phyloP scores from a whole-genome alignment of 345 rosid species.

The Gynandropsis gynandra region DNA sequence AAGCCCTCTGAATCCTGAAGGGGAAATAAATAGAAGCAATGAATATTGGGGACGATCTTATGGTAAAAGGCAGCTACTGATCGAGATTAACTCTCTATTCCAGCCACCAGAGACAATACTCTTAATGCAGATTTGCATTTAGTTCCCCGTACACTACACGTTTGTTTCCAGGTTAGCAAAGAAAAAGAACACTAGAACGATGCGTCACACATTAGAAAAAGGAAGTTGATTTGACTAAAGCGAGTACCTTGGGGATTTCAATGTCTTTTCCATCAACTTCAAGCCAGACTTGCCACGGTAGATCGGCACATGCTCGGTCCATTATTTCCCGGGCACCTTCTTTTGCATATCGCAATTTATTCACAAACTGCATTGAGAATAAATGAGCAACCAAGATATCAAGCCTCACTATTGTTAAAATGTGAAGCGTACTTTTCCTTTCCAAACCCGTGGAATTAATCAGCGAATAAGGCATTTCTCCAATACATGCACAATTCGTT shows the following conservation, averaged over 20 bases:
- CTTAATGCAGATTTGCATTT: too few relatives aligned
- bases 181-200: too few relatives aligned
- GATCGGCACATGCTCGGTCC: slow-evolving; percentile 84
- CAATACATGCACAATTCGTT: too few relatives aligned
- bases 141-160: too few relatives aligned
- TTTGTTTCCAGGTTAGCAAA: slow-evolving; percentile 13
- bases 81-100: slow-evolving; percentile 1
- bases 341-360: slow-evolving; percentile 76
- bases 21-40: slow-evolving; percentile 3
- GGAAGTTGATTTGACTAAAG: neutral
- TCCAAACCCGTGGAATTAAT: too few relatives aligned
- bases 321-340: slow-evolving; percentile 85
- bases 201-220: too few relatives aligned
- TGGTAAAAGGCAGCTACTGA: neutral
- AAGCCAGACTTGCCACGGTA: slow-evolving; percentile 84
- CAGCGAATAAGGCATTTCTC: too few relatives aligned
- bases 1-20: slow-evolving; percentile 71
- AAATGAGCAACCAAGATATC: slow-evolving; percentile 15
- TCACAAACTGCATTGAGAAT: slow-evolving; percentile 55
- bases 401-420: slow-evolving; percentile 5
- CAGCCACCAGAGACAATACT: neutral
- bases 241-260: slow-evolving; percentile 59
- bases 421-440: neutral
- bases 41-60: too few relatives aligned
- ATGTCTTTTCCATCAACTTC: slow-evolving; percentile 80